These are phyloP conservation scores for Candida xiaguanensis DNA, from an alignment of 805 yeast genomes.

Conservation along the genomic window DNA sequence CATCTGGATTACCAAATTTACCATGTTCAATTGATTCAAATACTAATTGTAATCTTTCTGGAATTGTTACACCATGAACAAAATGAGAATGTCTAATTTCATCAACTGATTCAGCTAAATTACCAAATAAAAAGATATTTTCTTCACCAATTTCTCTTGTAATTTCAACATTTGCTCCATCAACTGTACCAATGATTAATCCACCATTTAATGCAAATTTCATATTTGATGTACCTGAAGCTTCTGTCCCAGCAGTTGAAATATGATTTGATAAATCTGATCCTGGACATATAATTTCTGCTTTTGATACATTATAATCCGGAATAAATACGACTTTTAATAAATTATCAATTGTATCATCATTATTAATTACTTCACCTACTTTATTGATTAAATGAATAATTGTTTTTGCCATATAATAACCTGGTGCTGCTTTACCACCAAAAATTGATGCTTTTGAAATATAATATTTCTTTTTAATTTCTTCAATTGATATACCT, in stretches of 20 bases:
- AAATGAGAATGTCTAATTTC: conserved; percentile 75
- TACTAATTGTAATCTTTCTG: conserved; percentile 58
- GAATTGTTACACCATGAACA: conserved; percentile 55
- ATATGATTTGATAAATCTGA: conserved; percentile 90
- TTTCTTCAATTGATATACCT: conserved; percentile 36
- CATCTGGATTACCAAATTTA: conserved; percentile 64
- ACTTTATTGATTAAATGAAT: conserved; percentile 83
- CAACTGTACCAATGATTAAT: conserved; percentile 89
- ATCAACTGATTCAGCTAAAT: conserved; percentile 85
- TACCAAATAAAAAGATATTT: conserved; percentile 88
- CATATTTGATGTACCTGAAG: conserved; percentile 95
- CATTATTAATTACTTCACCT: conserved; percentile 75
- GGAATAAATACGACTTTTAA: conserved; percentile 86
- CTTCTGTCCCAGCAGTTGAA: conserved; percentile 96
- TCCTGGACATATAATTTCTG: conserved; percentile 87
- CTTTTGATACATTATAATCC: conserved; percentile 91
- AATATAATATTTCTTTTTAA: conserved; percentile 59
- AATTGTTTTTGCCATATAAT: conserved; percentile 89
- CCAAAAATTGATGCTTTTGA: conserved; percentile 84
- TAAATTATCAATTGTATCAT: conserved; percentile 66
- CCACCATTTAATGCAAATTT: conserved; percentile 94
- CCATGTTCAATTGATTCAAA: conserved; percentile 66
- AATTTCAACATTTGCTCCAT: conserved; percentile 94
- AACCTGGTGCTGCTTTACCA: conserved; percentile 98
- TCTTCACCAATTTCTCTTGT: conserved; percentile 93